These are phyloP conservation scores for Liriodendron chinense DNA, from an alignment of 164 flowering plant genomes.

Conservation along the genomic window DNA sequence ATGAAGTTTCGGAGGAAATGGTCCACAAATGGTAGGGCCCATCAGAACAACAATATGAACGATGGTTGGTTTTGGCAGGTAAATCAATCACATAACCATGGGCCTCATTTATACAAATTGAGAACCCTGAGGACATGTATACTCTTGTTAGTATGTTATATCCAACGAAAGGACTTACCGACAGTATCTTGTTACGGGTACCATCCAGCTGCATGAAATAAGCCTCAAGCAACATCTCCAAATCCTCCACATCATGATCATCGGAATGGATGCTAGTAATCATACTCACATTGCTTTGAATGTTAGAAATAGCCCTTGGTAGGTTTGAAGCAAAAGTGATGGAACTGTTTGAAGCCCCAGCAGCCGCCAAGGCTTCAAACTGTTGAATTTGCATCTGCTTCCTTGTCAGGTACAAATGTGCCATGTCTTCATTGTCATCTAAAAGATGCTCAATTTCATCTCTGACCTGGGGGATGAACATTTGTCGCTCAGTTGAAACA, in stretches of 20 bases:
- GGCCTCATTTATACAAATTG: neutral
- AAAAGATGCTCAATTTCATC: constrained; percentile 95
- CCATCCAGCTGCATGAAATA: constrained; percentile 98
- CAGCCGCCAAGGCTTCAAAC: constrained; percentile 45
- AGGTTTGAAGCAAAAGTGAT: constrained; percentile 32
- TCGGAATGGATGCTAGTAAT: constrained; percentile 47
- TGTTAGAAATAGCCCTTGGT: constrained; percentile 43
- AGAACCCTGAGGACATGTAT: too few species aligned
- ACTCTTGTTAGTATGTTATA: neutral
- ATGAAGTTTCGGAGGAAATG: neutral
- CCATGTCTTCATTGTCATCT: constrained; percentile 97
- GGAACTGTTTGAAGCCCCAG: constrained; percentile 45
- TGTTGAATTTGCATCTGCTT: constrained; percentile 84
- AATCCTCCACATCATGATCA: constrained; percentile 86
- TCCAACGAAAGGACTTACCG: constrained; percentile 48
- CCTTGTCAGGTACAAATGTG: constrained; percentile 82
- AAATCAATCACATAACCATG: neutral
- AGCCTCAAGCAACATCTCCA: constrained; percentile 97
- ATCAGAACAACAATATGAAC: neutral
- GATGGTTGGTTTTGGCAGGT: neutral
- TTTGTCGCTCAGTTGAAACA: neutral
- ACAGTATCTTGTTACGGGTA: constrained; percentile 83
- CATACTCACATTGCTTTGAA: constrained; percentile 65
- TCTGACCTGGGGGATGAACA: constrained; percentile 55
- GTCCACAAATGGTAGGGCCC: neutral